Percentiles rank a stretch among this genome's conserved stretches.
Evolutionary conservation across 2,329 filamentous ascomycete genomes (phyloP).

Genomic region (Venturia pyrina): DNA sequence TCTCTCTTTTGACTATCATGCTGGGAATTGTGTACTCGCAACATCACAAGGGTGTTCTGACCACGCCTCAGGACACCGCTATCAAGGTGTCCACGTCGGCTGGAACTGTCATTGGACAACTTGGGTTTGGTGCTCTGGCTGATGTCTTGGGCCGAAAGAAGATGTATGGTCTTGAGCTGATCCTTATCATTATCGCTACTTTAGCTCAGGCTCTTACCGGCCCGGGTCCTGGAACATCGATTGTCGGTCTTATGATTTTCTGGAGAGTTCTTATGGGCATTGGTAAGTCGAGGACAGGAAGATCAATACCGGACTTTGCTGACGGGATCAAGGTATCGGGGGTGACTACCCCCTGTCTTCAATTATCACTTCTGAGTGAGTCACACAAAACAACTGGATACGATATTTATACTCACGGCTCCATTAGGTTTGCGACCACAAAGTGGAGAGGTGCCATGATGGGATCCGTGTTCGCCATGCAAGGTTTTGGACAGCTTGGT

Average conservation of each 20-base stretch:
- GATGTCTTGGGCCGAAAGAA: constrained; percentile 18
- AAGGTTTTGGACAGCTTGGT: constrained; percentile 69
- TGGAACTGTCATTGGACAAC: constrained; percentile 73
- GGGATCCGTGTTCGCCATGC: constrained; percentile 78
- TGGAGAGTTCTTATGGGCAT: constrained; percentile 30
- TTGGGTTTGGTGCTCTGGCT: constrained; percentile 59
- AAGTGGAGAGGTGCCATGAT: constrained; percentile 83
- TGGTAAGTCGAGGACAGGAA: neutral
- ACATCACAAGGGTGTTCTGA: constrained; percentile 43
- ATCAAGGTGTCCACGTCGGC: constrained; percentile 80
- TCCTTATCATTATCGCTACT: constrained; percentile 29
- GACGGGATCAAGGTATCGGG: constrained; percentile 47
- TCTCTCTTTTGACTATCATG: constrained; percentile 64
- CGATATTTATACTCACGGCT: constrained; percentile 24
- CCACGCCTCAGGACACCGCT: constrained; percentile 60
- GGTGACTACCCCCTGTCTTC: constrained; percentile 76
- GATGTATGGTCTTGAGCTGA: constrained; percentile 23
- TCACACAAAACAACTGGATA: neutral
- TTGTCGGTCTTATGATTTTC: constrained; percentile 29
- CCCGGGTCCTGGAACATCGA: constrained; percentile 23
- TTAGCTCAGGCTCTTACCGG: constrained; percentile 28
- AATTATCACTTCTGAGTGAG: constrained; percentile 67
- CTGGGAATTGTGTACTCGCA: constrained; percentile 68
- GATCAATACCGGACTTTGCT: constrained; percentile 22
- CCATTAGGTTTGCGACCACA: constrained; percentile 53